A percentile compares a stretch with the other conserved stretches of the same genome.
These are phyloP conservation scores for Trichoderma koningiopsis DNA, from an alignment of 2,329 filamentous ascomycete species.

Conservation along the genomic window DNA sequence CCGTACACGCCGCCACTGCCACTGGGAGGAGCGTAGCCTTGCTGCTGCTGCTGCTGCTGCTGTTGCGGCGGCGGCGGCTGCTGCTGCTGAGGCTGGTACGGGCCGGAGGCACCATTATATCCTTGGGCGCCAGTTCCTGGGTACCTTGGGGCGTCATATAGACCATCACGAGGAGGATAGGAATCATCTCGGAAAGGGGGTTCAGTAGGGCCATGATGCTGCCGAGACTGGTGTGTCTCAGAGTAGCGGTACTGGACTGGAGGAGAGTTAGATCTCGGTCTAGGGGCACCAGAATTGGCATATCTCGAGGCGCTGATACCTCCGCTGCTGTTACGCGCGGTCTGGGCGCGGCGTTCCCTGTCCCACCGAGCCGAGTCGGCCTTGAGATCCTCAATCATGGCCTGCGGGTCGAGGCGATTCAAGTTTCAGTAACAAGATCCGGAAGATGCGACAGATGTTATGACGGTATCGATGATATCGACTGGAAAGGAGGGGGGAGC, in stretches of 20 bases:
- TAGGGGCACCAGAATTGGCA: conserved; percentile 49
- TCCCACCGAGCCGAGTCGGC: conserved; percentile 65
- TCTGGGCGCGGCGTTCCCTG: conserved; percentile 60
- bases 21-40: conserved; percentile 36
- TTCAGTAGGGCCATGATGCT: conserved; percentile 52
- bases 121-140: conserved; percentile 53
- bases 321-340: conserved; percentile 56
- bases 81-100: conserved; percentile 35
- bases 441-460: not conserved
- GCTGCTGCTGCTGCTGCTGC: conserved; percentile 14
- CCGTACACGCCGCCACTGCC: conserved; percentile 38
- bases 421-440: conserved; percentile 15
- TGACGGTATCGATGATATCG: not conserved
- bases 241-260: conserved; percentile 61
- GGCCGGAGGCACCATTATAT: conserved; percentile 50
- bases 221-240: conserved; percentile 52
- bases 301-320: conserved; percentile 60
- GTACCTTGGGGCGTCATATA: conserved; percentile 51
- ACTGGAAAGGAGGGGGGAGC: not conserved
- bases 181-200: conserved; percentile 40
- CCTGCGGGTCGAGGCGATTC: conserved; percentile 41
- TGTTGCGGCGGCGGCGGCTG: conserved; percentile 28
- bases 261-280: conserved; percentile 59
- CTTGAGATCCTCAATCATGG: conserved; percentile 65
- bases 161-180: conserved; percentile 45